Evolutionary conservation across 1,284 basidiomycete genomes (phyloP), one percentile per base, ranked within the genome.

Genomic region (Rhizoctonia solani): DNA sequence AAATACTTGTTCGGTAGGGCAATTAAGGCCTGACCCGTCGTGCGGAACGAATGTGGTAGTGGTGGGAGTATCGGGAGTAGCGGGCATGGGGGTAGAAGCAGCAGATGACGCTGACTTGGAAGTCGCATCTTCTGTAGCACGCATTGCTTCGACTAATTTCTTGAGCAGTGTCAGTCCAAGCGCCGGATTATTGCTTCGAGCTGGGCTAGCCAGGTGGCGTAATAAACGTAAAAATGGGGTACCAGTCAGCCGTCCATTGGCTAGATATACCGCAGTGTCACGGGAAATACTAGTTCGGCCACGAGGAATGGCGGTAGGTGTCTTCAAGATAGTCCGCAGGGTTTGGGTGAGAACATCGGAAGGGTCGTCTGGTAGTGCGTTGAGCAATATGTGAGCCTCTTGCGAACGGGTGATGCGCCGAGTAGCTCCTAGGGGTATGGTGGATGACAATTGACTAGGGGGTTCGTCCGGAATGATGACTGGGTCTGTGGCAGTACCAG

Each of bases 81-180:
- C 32, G 4, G 58, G 58, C 58, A 39, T 61, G 11, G 58, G 58
- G 27, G 58, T 61, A 13, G 58, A 61, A 11, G 55, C 41, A 25
- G 55, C 55, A 9, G 58, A 61, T 27, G 58, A 50, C 29, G 44
- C 44, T 14, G 58, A 13, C 11, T 21, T 21, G 16, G 30, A 49
- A 50, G 46, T 34, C 47, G 37, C 37, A 4, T 32, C 58, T 27
- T 50, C 58, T 27, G 58, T 61, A 19, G 46, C 46, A 13, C 58
- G 58, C 58, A 61, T 61, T 1, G 44, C 58, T 30, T 61, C 58
- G 9, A 61, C 58, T 25, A 61, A 41, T n/a, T 61, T 61, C 46
- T 61, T 61, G 3, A 61, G 32, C 32, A 37, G 23, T 29, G 46
- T 47, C 1, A 61, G 46, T 19, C 58, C 58, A 50, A 29, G 8